phyloP scores from a whole-genome alignment of 1,139 yeast species.

The Lodderomyces metapsilosis region DNA sequence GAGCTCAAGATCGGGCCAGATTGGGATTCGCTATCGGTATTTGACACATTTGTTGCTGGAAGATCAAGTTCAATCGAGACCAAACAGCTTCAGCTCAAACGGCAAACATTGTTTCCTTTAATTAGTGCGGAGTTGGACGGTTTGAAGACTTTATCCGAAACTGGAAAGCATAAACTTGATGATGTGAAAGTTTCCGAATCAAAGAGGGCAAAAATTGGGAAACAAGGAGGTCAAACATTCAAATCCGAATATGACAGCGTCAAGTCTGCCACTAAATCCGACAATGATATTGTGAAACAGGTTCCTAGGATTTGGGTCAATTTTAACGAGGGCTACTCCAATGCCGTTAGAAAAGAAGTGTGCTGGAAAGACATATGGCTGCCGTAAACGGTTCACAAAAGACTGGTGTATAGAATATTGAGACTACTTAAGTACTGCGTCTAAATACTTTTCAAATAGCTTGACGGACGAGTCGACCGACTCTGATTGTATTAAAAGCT shows the following conservation, averaged over 20 bases:
- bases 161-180: background rate
- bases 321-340: constrained; percentile 89
- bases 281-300: background rate
- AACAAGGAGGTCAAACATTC: background rate
- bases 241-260: constrained; percentile 1
- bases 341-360: constrained; percentile 86
- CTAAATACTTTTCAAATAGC: background rate
- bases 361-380: constrained; percentile 75
- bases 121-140: constrained; percentile 43
- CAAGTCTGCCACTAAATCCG: background rate
- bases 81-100: constrained; percentile 27
- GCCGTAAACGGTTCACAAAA: constrained; percentile 12
- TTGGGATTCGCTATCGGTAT: constrained; percentile 34
- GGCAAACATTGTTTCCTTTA: constrained; percentile 40
- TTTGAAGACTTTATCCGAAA: constrained; percentile 17
- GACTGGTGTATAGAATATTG: background rate
- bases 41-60: constrained; percentile 23
- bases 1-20: constrained; percentile 35
- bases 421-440: background rate
- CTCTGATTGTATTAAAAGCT: background rate
- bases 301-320: constrained; percentile 75
- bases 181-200: background rate
- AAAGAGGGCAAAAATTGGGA: constrained; percentile 15
- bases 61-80: constrained; percentile 13
- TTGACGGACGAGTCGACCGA: background rate